Conservation (phyloP, 768 basidiomycete species). For the Leccinum broughii region DNA sequence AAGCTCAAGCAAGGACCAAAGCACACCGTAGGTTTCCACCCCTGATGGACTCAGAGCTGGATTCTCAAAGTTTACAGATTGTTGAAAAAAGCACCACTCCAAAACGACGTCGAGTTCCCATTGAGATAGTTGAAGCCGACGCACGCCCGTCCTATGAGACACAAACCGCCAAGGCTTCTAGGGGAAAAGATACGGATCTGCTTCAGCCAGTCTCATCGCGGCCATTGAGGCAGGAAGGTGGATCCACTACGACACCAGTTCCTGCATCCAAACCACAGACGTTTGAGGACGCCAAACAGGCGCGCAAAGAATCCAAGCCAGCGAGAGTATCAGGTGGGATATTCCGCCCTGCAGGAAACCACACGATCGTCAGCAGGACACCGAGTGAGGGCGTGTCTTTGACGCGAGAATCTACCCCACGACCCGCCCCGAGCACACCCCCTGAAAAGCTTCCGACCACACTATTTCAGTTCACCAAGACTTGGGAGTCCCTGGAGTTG, state of each 20-base stretch:
- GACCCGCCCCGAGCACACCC: background rate
- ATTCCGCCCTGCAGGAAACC: conserved; percentile 63
- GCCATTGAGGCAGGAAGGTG: conserved; percentile 21
- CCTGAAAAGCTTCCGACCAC: conserved; percentile 38
- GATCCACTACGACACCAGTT: conserved; percentile 4
- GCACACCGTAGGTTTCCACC: conserved; percentile 19
- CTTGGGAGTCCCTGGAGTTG: conserved; percentile 50
- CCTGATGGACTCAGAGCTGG: background rate
- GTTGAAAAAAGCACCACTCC: conserved; percentile 18
- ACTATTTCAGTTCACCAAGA: conserved; percentile 61
- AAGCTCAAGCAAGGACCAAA: conserved; percentile 39
- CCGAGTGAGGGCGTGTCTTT: conserved; percentile 14
- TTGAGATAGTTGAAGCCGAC: conserved; percentile 52
- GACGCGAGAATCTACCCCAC: conserved; percentile 3
- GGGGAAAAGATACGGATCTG: conserved; percentile 23
- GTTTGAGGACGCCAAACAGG: conserved; percentile 61
- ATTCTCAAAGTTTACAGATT: conserved; percentile 7
- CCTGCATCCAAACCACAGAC: conserved; percentile 31
- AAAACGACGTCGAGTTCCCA: conserved; percentile 62
- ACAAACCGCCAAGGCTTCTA: background rate
- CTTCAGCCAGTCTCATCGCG: conserved; percentile 45
- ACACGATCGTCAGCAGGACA: conserved; percentile 51
- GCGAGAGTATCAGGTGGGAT: conserved; percentile 68
- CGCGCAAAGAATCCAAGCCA: conserved; percentile 46
- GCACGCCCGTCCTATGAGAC: background rate